A percentile compares a stretch with the other conserved stretches of the same genome.
These are phyloP conservation scores for Microdochium bolleyi DNA, from an alignment of 2,329 filamentous ascomycete species.

Conservation along the genomic window DNA sequence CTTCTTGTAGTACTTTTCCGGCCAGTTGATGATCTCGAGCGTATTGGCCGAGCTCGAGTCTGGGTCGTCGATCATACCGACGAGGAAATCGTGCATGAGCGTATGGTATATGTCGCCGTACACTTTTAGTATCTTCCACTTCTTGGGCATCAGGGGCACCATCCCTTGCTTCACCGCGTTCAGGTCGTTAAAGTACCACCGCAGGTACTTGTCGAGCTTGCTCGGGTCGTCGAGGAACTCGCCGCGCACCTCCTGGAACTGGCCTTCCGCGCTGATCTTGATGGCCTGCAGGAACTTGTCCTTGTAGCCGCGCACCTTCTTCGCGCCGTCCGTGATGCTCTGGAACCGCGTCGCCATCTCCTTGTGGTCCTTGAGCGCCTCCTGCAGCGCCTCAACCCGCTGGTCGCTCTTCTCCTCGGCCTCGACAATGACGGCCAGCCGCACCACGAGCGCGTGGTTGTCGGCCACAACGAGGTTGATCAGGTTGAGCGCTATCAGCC, in stretches of 20 bases:
- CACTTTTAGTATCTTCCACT: constrained; percentile 90
- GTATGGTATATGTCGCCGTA: constrained; percentile 88
- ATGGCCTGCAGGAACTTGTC: constrained; percentile 86
- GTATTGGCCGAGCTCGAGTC: constrained; percentile 81
- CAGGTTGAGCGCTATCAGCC: constrained; percentile 78
- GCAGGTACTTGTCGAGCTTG: constrained; percentile 76
- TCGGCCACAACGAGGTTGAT: constrained; percentile 81
- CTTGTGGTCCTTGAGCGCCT: constrained; percentile 91
- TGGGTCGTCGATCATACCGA: constrained; percentile 74
- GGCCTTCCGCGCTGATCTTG: constrained; percentile 60
- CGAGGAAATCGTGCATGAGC: constrained; percentile 90
- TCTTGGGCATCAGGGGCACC: constrained; percentile 84
- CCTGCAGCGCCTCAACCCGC: constrained; percentile 82
- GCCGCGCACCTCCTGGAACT: constrained; percentile 64
- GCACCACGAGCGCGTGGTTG: constrained; percentile 83
- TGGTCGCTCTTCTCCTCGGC: constrained; percentile 96
- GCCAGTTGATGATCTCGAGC: constrained; percentile 89
- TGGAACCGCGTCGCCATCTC: constrained; percentile 91
- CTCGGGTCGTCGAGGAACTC: constrained; percentile 78
- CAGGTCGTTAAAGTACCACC: constrained; percentile 97
- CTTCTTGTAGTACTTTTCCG: constrained; percentile 91
- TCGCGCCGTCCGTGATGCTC: constrained; percentile 88
- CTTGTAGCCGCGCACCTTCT: constrained; percentile 91
- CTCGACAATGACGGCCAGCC: constrained; percentile 85
- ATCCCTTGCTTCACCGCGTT: constrained; percentile 93